Evolutionary conservation across 352 stramenopile species (phyloP), one percentile per base, ranked within the genome.

Genomic region (Pythium pyrilobum): DNA sequence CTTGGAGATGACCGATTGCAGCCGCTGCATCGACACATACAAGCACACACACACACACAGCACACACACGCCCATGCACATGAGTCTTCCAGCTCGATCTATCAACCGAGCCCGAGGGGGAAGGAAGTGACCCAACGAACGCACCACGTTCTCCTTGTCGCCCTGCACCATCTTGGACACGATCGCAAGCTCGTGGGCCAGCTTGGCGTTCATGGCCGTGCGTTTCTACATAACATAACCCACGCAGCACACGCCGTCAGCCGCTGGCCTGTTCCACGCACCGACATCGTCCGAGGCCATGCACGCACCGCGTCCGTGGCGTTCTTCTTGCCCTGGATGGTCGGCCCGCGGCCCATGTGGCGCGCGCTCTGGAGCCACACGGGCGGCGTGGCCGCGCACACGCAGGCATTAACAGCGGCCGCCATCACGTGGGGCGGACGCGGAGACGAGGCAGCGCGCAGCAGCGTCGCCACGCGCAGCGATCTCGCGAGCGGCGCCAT

Each of bases 241-340:
- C 9, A 18, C 25, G 23, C 25, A 33, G n/a, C n/a, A 5, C 5
- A 4, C 10, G 6, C 10, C 21, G 39, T 61, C 9, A 38, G 24
- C 13, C 42, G 37, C 36, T n/a, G n/a, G n/a, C n/a, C n/a, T n/a
- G n/a, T n/a, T n/a, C n/a, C n/a, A n/a, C n/a, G n/a, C n/a, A n/a
- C n/a, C n/a, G n/a, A n/a, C n/a, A n/a, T n/a, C n/a, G n/a, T n/a
- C n/a, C n/a, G n/a, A n/a, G n/a, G n/a, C n/a, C n/a, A n/a, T n/a
- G n/a, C n/a, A 64, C 66, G 34, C 51, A 92, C 81, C 45, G 75
- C 81, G 25, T 92, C 78, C 13, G 77, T 87, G 15, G 78, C 77
- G 64, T 87, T 92, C 65, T 92, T 92, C 54, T 71, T 77, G 64
- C 78, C 78, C 50, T 88, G 74, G 33, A 92, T 87, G n/a, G 81